Conservation (phyloP, 139 green algal species). For the Chlamydomonas schloesseri region DNA sequence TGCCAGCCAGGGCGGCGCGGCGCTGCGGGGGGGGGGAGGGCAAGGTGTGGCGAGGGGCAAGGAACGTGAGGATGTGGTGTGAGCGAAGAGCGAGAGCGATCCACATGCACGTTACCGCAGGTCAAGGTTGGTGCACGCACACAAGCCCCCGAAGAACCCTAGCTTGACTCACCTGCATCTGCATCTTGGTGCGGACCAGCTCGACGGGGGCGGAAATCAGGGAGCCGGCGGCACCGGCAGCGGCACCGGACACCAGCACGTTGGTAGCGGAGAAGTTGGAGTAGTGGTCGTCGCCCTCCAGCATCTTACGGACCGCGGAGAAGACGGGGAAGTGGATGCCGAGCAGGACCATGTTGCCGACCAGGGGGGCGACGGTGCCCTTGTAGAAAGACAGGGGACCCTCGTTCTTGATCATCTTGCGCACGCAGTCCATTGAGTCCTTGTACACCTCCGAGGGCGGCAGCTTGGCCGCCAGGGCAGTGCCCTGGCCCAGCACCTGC, state of each 20-base stretch:
- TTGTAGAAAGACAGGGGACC: slow-evolving; percentile 48
- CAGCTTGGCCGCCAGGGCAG: slow-evolving; percentile 48
- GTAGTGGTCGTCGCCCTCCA: slow-evolving; percentile 26
- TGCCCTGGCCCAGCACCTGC: slow-evolving; percentile 55
- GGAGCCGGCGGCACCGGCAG: slow-evolving; percentile 44
- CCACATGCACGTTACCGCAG: too few species aligned
- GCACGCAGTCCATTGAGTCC: slow-evolving; percentile 49
- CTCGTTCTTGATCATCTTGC: slow-evolving; percentile 53
- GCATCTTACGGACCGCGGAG: slow-evolving; percentile 33
- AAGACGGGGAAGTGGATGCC: slow-evolving; percentile 64
- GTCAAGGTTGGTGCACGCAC: too few species aligned
- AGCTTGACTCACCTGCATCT: slow-evolving; percentile 40
- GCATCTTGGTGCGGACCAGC: slow-evolving; percentile 54
- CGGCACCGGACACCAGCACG: slow-evolving; percentile 37
- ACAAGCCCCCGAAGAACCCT: too few species aligned
- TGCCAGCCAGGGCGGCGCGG: slow-evolving; percentile 6
- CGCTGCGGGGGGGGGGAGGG: background rate
- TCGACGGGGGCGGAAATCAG: slow-evolving; percentile 38
- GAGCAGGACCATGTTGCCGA: slow-evolving; percentile 55
- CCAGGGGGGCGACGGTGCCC: slow-evolving; percentile 45
- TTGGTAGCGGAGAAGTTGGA: slow-evolving; percentile 19
- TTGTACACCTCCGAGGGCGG: slow-evolving; percentile 52
- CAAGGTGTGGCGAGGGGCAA: background rate
- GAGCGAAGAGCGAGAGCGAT: too few species aligned
- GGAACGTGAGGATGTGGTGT: background rate